phyloP scores from a whole-genome alignment of 2,329 filamentous ascomycete genomes.

The Dryadomyces sulphureus region DNA sequence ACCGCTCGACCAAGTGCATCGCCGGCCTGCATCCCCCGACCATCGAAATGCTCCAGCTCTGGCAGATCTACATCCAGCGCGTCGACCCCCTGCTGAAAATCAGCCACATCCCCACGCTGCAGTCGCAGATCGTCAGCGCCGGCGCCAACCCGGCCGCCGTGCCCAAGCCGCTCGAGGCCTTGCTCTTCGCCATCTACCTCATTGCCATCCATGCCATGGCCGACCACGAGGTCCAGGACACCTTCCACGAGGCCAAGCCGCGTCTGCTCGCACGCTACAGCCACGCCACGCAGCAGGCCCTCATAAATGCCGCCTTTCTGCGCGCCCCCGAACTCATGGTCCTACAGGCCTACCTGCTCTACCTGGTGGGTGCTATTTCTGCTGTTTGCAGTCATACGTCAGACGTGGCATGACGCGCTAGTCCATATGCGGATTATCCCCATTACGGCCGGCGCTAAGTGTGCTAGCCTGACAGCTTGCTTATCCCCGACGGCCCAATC shows the following conservation, averaged over 20 bases:
- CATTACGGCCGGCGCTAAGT: too few relatives aligned
- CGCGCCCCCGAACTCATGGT: not conserved
- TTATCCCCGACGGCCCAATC: too few relatives aligned
- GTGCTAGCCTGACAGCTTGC: too few relatives aligned
- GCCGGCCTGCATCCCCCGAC: conserved; percentile 26
- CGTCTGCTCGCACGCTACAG: conserved; percentile 28
- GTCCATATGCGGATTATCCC: too few relatives aligned
- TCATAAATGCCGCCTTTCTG: not conserved
- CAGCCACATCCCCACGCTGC: conserved; percentile 39
- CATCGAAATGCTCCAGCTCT: conserved; percentile 31
- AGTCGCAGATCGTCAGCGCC: conserved; percentile 35
- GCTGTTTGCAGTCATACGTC: too few relatives aligned
- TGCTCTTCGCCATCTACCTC: conserved; percentile 41
- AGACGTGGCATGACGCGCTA: too few relatives aligned
- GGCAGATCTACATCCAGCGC: conserved; percentile 44
- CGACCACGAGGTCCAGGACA: conserved; percentile 24
- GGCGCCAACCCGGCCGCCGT: conserved; percentile 25
- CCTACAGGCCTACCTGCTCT: not conserved
- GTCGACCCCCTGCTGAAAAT: conserved; percentile 45
- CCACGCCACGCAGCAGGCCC: conserved; percentile 16
- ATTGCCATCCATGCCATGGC: conserved; percentile 26
- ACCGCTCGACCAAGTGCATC: not conserved
- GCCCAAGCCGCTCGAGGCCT: conserved; percentile 28
- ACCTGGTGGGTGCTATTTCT: not conserved
- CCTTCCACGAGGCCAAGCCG: conserved; percentile 25